Evolutionary conservation across 108 stramenopile genomes (phyloP), one percentile per base, ranked within the genome.

Genomic region (Asterionellopsis glacialis): DNA sequence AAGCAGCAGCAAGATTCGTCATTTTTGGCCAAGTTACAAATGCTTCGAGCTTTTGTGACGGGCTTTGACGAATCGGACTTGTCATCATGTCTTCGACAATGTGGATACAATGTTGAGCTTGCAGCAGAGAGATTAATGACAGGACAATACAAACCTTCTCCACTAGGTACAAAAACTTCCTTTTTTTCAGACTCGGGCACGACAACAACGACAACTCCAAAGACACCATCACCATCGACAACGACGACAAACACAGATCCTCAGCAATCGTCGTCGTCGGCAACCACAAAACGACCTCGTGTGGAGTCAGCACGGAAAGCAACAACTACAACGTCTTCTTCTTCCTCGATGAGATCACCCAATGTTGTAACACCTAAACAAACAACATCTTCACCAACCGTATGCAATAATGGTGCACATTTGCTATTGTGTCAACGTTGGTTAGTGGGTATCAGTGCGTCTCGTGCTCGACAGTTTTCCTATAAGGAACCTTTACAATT

Each of bases 361-460:
- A 2, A 1, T 16, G 9, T 19, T 5, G 47, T 48, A 5, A 48
- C 47, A 19, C 47, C 47, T 7, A 48, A 16, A 5, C 47, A 2
- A 48, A 21, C 19, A 1, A 48, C 1, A 9, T 48, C 47, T 19
- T 48, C 47, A 21, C 47, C 2, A 16, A 33, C 33, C 2, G 33
- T 33, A 2, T 2, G 2, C 7, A 9, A 9, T 16, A 48, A 48
- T 9, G 47, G 21, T 9, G 16, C 47, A 21, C 47, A 48, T 24
- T 79, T 84, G 65, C 54, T 88, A 7, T 59, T 93, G 11, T 90
- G 88, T 72, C 74, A 88, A 50, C 84, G 91, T 60, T 89, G 88
- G 86, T 41, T 76, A 11, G 53, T 65, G 43, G 77, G 63, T 49
- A 60, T 58, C 49, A 84, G 62, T 55, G 68, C 57, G 9, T 49